Percentiles rank a stretch among this genome's conserved stretches.
Evolutionary conservation across 1,284 basidiomycete species (phyloP).

Genomic region (Flammula alnicola): DNA sequence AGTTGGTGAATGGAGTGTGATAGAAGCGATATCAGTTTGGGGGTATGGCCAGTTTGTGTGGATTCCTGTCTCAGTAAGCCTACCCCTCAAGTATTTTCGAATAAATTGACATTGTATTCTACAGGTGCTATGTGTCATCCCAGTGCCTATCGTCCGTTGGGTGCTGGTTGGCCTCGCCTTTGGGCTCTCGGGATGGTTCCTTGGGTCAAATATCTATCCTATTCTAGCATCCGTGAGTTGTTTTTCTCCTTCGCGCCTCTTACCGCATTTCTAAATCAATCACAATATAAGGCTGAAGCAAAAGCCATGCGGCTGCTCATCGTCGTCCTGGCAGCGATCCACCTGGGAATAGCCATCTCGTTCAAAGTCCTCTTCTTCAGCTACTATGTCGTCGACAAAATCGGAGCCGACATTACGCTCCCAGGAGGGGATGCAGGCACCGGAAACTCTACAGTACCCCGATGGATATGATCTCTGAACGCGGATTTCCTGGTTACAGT

Average conservation of each 20-base stretch:
- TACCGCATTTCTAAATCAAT: constrained; percentile 2
- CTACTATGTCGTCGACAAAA: constrained; percentile 69
- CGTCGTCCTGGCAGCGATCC: constrained; percentile 69
- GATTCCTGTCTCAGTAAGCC: constrained; percentile 77
- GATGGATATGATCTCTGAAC: constrained; percentile 1
- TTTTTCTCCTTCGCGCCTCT: neutral
- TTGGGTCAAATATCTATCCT: constrained; percentile 86
- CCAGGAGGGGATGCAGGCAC: constrained; percentile 37
- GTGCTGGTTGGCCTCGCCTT: constrained; percentile 74
- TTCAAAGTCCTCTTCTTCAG: constrained; percentile 91
- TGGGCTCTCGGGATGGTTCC: constrained; percentile 80
- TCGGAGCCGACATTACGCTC: constrained; percentile 48
- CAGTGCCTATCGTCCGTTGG: constrained; percentile 82
- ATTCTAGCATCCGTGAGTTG: constrained; percentile 81
- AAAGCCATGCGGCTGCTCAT: constrained; percentile 84
- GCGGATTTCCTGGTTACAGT: neutral
- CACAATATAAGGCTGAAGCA: constrained; percentile 72
- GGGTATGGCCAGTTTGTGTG: constrained; percentile 76
- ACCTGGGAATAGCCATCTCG: constrained; percentile 76
- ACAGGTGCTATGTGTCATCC: constrained; percentile 83
- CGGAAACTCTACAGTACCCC: constrained; percentile 21
- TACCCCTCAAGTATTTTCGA: neutral
- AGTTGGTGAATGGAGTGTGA: constrained; percentile 83
- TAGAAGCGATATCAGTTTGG: constrained; percentile 81
- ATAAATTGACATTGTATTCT: neutral